phyloP scores from a whole-genome alignment of 176 grass and related monocot genomes.

The Eleusine indica region DNA sequence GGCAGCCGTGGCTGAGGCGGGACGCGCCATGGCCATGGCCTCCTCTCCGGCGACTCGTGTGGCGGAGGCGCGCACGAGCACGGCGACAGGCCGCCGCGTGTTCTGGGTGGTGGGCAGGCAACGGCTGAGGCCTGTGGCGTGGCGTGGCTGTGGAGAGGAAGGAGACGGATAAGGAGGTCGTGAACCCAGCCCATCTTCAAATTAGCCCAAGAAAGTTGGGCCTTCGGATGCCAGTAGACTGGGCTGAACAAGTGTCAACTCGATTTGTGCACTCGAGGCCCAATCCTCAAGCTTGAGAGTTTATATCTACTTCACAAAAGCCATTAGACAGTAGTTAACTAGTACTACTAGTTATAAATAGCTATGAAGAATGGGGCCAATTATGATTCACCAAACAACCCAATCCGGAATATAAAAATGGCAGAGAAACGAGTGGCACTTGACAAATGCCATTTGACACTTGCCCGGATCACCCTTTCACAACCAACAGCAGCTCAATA shows the following conservation, averaged over 20 bases:
- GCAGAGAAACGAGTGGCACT: neutral
- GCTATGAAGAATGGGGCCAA: neutral
- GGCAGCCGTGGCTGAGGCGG: conserved; percentile 19
- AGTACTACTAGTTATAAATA: neutral
- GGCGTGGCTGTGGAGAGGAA: neutral
- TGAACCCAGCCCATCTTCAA: neutral
- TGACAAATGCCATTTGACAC: neutral
- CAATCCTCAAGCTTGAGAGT: neutral
- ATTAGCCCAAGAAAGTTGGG: neutral
- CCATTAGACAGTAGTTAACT: too few relatives aligned
- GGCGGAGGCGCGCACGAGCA: conserved; percentile 26
- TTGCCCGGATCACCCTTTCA: neutral
- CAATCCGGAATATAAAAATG: neutral
- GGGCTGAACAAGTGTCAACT: neutral
- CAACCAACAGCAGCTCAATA: neutral
- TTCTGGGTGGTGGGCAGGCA: conserved; percentile 27
- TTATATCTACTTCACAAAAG: neutral
- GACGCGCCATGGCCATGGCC: conserved; percentile 33
- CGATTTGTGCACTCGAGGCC: neutral
- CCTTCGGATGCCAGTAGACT: neutral
- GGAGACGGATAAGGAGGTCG: conserved; percentile 45
- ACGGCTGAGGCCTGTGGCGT: conserved; percentile 13
- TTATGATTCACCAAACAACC: neutral
- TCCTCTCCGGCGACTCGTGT: conserved; percentile 18
- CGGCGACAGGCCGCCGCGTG: conserved; percentile 40